phyloP scores from a whole-genome alignment of 1,139 yeast genomes.

The Pichia sp. region DNA sequence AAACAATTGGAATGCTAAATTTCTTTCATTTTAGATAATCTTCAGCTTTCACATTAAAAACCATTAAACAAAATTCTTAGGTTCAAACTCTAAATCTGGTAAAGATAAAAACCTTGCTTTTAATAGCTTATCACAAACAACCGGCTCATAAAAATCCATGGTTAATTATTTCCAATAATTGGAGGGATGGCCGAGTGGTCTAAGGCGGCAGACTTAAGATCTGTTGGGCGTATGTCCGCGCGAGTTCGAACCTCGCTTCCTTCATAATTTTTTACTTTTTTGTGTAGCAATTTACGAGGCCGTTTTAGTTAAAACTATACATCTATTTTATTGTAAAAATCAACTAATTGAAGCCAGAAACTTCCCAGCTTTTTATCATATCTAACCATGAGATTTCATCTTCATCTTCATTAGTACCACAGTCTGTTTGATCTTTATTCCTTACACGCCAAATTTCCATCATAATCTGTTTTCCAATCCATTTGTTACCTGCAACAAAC shows the following conservation, averaged over 20 bases:
- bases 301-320: background rate
- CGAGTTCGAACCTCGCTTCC: slow-evolving; percentile 20
- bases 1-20: no score
- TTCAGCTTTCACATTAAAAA: no score
- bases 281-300: background rate
- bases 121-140: no score
- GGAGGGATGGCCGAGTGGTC: slow-evolving; percentile 32
- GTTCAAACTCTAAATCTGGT: no score
- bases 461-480: slow-evolving; percentile 48
- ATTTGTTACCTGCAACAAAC: slow-evolving; percentile 31
- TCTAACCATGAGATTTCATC: slow-evolving; percentile 44
- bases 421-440: slow-evolving; percentile 12
- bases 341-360: slow-evolving; percentile 21
- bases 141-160: no score
- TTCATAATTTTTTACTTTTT: slow-evolving; percentile 1
- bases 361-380: slow-evolving; percentile 47
- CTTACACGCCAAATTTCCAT: slow-evolving; percentile 45
- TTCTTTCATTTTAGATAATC: no score
- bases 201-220: slow-evolving; percentile 31
- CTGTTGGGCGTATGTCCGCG: slow-evolving; percentile 49
- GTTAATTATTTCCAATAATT: slow-evolving; percentile 2
- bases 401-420: slow-evolving; percentile 24
- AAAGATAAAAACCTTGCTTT: no score
- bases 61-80: no score
- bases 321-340: no score